Evolutionary conservation across 257 asterid genomes (phyloP).

Genomic region (Mitragyna speciosa): DNA sequence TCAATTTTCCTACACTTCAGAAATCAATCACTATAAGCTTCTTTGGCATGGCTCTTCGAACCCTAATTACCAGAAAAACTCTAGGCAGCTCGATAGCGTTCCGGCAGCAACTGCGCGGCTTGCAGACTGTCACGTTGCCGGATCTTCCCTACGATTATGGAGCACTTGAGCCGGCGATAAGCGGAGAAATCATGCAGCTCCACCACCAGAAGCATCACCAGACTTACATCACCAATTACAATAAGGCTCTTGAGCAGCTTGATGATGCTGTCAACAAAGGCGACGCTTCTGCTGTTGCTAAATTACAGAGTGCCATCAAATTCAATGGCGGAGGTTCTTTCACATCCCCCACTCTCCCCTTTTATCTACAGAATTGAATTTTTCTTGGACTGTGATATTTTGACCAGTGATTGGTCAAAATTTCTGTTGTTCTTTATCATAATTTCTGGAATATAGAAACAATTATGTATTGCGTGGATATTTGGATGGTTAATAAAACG

Average conservation of each 20-base stretch:
- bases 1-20: neutral
- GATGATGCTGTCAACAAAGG: slow-evolving; percentile 64
- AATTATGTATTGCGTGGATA: neutral
- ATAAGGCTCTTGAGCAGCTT: slow-evolving; percentile 86
- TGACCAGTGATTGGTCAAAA: neutral
- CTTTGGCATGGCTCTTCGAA: slow-evolving; percentile 62
- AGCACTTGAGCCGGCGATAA: slow-evolving; percentile 82
- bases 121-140: slow-evolving; percentile 71
- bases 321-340: slow-evolving; percentile 93
- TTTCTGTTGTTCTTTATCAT: neutral
- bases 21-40: slow-evolving; percentile 7
- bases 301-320: slow-evolving; percentile 88
- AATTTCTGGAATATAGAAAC: neutral
- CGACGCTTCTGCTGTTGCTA: slow-evolving; percentile 62
- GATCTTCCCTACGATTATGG: slow-evolving; percentile 89
- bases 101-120: slow-evolving; percentile 46
- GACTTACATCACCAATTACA: slow-evolving; percentile 84
- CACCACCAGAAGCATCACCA: slow-evolving; percentile 98
- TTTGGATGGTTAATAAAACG: neutral
- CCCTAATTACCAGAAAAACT: slow-evolving; percentile 42
- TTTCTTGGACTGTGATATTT: neutral
- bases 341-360: neutral
- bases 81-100: slow-evolving; percentile 28
- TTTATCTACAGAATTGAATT: neutral
- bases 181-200: slow-evolving; percentile 88